These are phyloP conservation scores for Filosporella fistucella DNA, from an alignment of 495 filamentous ascomycete genomes.

Conservation along the genomic window DNA sequence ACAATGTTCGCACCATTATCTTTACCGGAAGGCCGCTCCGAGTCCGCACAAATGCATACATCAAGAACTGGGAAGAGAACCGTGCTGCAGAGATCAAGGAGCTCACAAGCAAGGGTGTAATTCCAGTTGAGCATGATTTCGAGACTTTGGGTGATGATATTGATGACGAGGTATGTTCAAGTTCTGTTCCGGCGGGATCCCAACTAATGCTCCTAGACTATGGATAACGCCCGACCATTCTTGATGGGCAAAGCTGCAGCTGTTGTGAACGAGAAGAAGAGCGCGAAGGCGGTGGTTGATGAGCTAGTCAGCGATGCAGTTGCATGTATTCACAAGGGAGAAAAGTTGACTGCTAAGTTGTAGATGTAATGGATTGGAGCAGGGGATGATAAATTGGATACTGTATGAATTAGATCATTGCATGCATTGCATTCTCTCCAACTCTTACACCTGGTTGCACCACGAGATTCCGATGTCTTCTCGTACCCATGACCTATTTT, in stretches of 20 bases:
- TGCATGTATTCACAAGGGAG: constrained; percentile 59
- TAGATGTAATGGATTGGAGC: constrained; percentile 28
- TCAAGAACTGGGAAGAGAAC: constrained; percentile 93
- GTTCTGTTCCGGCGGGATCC: too few species aligned
- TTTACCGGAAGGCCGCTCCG: constrained; percentile 95
- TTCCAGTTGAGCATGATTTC: constrained; percentile 92
- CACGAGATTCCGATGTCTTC: too few species aligned
- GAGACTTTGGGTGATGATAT: constrained; percentile 58
- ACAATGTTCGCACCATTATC: constrained; percentile 94
- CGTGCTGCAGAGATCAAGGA: constrained; percentile 84
- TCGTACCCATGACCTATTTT: too few species aligned
- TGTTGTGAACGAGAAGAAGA: constrained; percentile 88
- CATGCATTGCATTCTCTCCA: too few species aligned
- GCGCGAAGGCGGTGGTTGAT: constrained; percentile 88
- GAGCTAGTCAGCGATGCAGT: constrained; percentile 88
- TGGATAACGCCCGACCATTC: constrained; percentile 89
- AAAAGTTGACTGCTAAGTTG: constrained; percentile 62
- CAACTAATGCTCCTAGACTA: too few species aligned
- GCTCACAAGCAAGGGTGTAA: constrained; percentile 78
- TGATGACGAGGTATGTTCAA: too few species aligned
- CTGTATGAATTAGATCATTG: constrained; percentile 16
- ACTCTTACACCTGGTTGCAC: too few species aligned
- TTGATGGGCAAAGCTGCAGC: constrained; percentile 97
- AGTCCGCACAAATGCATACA: constrained; percentile 89
- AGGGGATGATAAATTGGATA: not conserved